These are phyloP conservation scores for Oropetium thomaeum DNA, from an alignment of 176 grass and related monocot genomes.

Conservation along the genomic window DNA sequence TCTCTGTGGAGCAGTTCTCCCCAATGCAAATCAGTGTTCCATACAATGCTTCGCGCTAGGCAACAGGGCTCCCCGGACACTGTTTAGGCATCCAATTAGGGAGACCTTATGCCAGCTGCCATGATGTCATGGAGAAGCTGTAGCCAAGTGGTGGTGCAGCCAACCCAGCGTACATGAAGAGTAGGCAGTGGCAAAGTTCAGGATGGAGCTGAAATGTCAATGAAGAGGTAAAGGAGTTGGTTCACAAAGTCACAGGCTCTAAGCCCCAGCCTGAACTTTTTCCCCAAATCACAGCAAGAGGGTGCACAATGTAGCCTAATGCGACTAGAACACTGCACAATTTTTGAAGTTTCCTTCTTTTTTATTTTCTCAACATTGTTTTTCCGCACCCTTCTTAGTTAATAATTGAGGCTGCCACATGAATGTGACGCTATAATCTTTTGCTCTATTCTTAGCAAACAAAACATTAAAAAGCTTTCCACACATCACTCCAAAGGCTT, in stretches of 20 bases:
- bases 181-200: not conserved
- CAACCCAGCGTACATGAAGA: not conserved
- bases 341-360: not conserved
- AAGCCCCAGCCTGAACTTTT: not conserved
- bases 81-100: not conserved
- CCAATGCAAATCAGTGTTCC: not conserved
- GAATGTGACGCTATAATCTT: not conserved
- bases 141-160: not conserved
- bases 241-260: not conserved
- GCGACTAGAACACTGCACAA: not conserved
- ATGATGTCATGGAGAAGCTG: not conserved
- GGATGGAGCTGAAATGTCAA: not conserved
- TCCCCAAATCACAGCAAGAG: not conserved
- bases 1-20: not conserved
- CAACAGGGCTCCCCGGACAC: not conserved
- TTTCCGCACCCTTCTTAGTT: not conserved
- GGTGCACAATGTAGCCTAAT: not conserved
- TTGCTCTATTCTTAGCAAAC: not conserved
- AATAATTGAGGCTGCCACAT: not conserved
- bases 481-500: not conserved
- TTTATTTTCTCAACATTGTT: not conserved
- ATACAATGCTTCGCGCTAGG: not conserved
- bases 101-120: not conserved
- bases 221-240: not conserved
- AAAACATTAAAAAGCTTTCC: not conserved